These are phyloP conservation scores for Helminthosporium solani DNA, from an alignment of 2,329 filamentous ascomycete genomes.

Conservation along the genomic window DNA sequence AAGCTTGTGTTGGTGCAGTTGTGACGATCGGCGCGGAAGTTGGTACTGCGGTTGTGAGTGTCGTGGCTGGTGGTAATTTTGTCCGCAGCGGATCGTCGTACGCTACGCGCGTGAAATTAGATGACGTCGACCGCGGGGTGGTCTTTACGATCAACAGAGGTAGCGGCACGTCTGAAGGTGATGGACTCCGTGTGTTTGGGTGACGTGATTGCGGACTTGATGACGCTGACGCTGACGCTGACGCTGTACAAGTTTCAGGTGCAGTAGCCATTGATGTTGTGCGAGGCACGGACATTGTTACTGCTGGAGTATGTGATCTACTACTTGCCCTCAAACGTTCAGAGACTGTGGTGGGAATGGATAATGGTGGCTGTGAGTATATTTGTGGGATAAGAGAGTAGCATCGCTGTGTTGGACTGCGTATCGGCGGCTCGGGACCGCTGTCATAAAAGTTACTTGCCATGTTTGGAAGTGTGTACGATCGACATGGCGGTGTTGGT, in stretches of 20 bases:
- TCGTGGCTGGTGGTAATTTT: conserved; percentile 1
- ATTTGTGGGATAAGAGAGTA: conserved; percentile 7
- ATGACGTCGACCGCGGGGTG: conserved; percentile 2
- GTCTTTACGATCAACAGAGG: neutral
- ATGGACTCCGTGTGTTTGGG: neutral
- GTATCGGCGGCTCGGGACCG: conserved; percentile 7
- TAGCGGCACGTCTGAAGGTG: neutral
- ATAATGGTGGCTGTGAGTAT: conserved; percentile 2
- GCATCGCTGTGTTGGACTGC: conserved; percentile 6
- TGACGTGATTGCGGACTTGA: neutral
- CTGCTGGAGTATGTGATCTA: conserved; percentile 2
- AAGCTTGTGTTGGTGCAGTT: neutral
- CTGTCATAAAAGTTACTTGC: conserved; percentile 7
- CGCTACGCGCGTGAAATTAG: conserved; percentile 2
- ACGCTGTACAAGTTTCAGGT: conserved; percentile 7
- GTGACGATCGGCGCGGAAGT: conserved; percentile 9
- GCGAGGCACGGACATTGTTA: conserved; percentile 8
- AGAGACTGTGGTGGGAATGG: neutral
- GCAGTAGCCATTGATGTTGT: conserved; percentile 1
- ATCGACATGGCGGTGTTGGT: conserved; percentile 18
- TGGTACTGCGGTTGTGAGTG: conserved; percentile 6
- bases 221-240: conserved; percentile 2
- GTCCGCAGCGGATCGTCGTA: conserved; percentile 10
- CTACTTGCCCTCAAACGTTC: conserved; percentile 1
- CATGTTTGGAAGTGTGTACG: conserved; percentile 11